These are phyloP conservation scores for Kalaharituber pfeilii DNA, from an alignment of 2,329 filamentous ascomycete genomes.

Conservation along the genomic window DNA sequence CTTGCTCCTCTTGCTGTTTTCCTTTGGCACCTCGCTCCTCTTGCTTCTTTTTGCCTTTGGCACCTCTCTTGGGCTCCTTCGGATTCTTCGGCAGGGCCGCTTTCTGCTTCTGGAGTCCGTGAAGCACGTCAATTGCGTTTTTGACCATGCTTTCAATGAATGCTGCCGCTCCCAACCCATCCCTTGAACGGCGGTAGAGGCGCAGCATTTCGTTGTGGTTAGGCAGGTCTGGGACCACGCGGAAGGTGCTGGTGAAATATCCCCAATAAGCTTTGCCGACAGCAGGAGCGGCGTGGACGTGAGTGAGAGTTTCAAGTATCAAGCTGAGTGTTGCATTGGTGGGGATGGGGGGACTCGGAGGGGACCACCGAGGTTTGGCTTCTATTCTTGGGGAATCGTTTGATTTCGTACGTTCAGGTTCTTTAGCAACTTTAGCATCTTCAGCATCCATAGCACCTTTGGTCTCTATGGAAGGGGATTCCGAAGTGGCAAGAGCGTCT, in stretches of 20 bases:
- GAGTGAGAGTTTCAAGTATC: slow-evolving; percentile 45
- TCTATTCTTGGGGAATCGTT: not conserved
- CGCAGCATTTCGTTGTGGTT: slow-evolving; percentile 55
- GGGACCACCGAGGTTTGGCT: not conserved
- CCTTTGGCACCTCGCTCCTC: no score
- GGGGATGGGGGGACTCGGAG: slow-evolving; percentile 3
- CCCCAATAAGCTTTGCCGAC: slow-evolving; percentile 66
- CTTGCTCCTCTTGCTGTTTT: not conserved
- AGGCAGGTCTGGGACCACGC: slow-evolving; percentile 51
- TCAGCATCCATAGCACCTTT: not conserved
- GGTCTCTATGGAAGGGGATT: not conserved
- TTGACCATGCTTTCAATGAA: slow-evolving; percentile 37
- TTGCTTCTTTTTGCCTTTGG: no score
- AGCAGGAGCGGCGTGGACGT: slow-evolving; percentile 39
- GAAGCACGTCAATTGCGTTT: not conserved
- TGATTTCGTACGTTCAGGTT: not conserved
- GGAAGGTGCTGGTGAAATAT: slow-evolving; percentile 39
- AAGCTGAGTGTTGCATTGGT: slow-evolving; percentile 39
- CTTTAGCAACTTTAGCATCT: not conserved
- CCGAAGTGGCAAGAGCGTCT: slow-evolving; percentile 30
- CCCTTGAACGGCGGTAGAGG: slow-evolving; percentile 46
- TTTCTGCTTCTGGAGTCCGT: not conserved
- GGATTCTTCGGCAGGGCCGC: not conserved
- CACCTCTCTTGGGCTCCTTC: no score
- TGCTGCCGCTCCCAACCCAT: slow-evolving; percentile 43